Evolutionary conservation across 1,284 basidiomycete species (phyloP), one percentile per base, ranked within the genome.

Genomic region (Boletus calvinii): DNA sequence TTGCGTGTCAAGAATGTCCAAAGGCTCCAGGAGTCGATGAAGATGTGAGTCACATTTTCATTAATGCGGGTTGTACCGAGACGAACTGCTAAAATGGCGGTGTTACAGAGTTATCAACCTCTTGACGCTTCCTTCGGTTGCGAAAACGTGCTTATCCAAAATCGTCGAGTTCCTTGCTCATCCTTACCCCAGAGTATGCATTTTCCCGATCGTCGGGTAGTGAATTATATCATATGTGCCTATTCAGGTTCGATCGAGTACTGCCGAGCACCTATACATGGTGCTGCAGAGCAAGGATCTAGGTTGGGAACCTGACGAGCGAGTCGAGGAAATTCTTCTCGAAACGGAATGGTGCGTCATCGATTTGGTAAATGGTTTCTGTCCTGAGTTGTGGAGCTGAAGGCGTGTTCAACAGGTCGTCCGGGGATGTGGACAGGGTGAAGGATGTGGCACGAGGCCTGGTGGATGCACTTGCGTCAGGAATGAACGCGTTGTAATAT

Each of bases 251-350:
- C 84, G 93, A 44, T 75, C 84, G 7, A 82, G 86, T 52, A 83
- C 90, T 0, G 90, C 91, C 2, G 94, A 96, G 66, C 81, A 87
- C 56, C 66, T 95, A 0, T 96, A 92, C 64, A 72, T 91, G 26
- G 75, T 80, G 10, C 70, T 92, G 18, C 88, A 91, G 62, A 81
- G 80, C 53, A 77, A 77, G 43, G 87, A 90, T 54, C 64, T 90
- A 7, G 80, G 78, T 0, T 69, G 74, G 51, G 85, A 88, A 11
- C 81, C 80, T 4, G 83, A 85, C 13, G 85, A 84, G 49, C 56
- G 42, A 26, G 77, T 84, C 1, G 92, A 94, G 64, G 81, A 86
- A n/a, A 64, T 90, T 6, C 70, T 96, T 32, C 70, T 94, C 12
- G 87, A 92, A 65, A 93, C 91, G 11, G 82, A 84, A 64, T 97